phyloP scores from a whole-genome alignment of 2,329 filamentous ascomycete genomes.

The Botrytis tulipae region DNA sequence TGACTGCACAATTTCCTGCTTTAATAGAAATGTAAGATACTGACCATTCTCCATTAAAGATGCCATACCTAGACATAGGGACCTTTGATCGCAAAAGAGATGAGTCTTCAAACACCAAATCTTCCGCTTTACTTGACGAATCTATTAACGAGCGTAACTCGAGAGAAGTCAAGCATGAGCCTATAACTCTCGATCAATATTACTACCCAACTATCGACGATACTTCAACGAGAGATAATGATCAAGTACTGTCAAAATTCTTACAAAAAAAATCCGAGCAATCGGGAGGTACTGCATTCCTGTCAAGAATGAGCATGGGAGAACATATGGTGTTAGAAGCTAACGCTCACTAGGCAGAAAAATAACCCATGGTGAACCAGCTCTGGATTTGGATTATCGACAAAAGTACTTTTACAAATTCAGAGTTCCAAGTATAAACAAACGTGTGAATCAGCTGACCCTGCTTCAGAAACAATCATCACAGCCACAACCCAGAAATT shows the following conservation, averaged over 20 bases:
- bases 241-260: neutral
- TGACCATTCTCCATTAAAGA: neutral
- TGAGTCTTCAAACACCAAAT: neutral
- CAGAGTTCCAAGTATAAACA: neutral
- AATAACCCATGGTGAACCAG: neutral
- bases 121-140: no score
- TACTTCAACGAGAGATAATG: neutral
- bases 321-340: neutral
- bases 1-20: neutral
- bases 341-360: neutral
- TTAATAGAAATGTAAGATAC: neutral
- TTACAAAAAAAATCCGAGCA: neutral
- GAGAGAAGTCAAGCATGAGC: neutral
- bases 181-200: neutral
- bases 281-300: neutral
- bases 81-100: neutral
- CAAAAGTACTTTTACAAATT: neutral
- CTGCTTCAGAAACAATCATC: neutral
- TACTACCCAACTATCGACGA: neutral
- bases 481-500: neutral
- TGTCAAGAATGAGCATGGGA: neutral
- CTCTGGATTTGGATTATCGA: conserved; percentile 8
- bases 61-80: neutral
- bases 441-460: neutral
- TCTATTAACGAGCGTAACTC: neutral